A percentile compares a stretch with the other conserved stretches of the same genome.
Evolutionary conservation across 257 asterid genomes (phyloP).

Genomic region (Capsicum pubescens): DNA sequence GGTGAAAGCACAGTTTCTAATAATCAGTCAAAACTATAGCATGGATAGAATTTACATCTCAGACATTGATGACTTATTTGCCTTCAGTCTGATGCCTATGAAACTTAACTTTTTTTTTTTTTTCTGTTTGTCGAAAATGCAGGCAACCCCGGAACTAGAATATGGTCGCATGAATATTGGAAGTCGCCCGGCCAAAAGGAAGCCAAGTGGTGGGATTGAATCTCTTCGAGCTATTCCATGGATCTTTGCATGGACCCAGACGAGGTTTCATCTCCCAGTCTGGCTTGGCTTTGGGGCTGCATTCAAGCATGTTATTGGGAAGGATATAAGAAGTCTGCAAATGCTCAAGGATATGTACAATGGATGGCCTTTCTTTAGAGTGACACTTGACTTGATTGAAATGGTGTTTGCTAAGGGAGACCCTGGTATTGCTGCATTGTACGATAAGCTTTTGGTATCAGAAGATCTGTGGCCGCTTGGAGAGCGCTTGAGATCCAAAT

Average conservation of each 20-base stretch:
- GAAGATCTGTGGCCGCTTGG: conserved; percentile 74
- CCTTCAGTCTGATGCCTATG: not conserved
- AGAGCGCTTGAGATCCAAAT: conserved; percentile 62
- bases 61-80: not conserved
- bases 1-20: not conserved
- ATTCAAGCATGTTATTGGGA: conserved; percentile 56
- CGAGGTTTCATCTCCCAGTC: conserved; percentile 93
- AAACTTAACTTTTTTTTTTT: conserved; percentile 19
- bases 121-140: conserved; percentile 21
- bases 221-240: conserved; percentile 94
- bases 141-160: conserved; percentile 97
- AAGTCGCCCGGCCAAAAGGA: conserved; percentile 90
- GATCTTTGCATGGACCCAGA: conserved; percentile 99
- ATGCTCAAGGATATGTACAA: conserved; percentile 90
- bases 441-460: conserved; percentile 77
- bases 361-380: conserved; percentile 95
- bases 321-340: conserved; percentile 68
- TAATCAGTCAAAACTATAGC: not conserved
- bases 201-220: conserved; percentile 95
- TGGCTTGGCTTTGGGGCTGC: conserved; percentile 97
- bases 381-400: conserved; percentile 87
- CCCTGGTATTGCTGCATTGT: conserved; percentile 79
- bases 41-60: not conserved
- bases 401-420: conserved; percentile 97
- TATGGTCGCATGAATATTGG: conserved; percentile 97